These are phyloP conservation scores for Ceratobasidium sp. DNA, from an alignment of 1,284 basidiomycete genomes.

Conservation along the genomic window DNA sequence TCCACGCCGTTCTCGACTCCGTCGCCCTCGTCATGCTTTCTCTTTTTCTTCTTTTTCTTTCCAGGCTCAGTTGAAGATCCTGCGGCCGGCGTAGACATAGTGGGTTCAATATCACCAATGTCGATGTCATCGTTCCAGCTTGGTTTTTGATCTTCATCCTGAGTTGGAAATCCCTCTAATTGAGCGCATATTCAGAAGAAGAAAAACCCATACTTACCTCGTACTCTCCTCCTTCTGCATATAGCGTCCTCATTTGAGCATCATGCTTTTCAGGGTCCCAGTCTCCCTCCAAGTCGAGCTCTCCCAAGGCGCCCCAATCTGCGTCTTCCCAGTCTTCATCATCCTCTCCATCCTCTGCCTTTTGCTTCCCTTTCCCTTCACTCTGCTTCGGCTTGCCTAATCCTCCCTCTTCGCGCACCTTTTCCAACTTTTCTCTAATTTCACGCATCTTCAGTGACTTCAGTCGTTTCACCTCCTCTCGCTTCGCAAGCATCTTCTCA, in stretches of 20 bases:
- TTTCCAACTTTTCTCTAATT: conserved; percentile 76
- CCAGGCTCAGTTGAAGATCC: conserved; percentile 45
- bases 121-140: conserved; percentile 90
- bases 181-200: background rate
- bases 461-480: conserved; percentile 81
- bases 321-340: conserved; percentile 18
- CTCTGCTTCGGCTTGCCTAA: conserved; percentile 48
- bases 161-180: background rate
- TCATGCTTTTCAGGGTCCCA: conserved; percentile 87
- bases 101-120: conserved; percentile 71
- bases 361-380: conserved; percentile 46
- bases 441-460: conserved; percentile 89
- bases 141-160: conserved; percentile 75
- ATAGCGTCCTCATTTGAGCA: conserved; percentile 77
- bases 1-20: conserved; percentile 63
- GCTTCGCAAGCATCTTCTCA: conserved; percentile 76
- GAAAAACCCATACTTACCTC: conserved; percentile 47
- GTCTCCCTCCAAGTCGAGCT: conserved; percentile 79
- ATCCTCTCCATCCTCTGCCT: background rate
- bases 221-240: conserved; percentile 66
- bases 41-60: conserved; percentile 62
- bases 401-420: conserved; percentile 74
- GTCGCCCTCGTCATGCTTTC: conserved; percentile 61
- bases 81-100: conserved; percentile 48
- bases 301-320: conserved; percentile 61